Base-by-base conservation (phyloP, 1,284 basidiomycete species). In the Vanrija sp. region DNA sequence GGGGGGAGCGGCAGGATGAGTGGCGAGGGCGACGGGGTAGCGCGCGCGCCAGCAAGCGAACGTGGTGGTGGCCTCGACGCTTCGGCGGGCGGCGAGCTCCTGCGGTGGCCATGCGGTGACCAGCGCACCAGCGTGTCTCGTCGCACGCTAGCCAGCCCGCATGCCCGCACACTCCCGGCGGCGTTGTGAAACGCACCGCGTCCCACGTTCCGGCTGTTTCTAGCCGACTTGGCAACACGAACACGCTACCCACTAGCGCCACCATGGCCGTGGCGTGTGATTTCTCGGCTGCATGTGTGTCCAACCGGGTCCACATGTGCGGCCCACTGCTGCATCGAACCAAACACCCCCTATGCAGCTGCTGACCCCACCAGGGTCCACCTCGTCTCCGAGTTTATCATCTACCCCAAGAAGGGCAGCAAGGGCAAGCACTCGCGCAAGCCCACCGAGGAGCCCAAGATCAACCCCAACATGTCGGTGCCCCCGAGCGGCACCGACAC, bases 371-470 rank as follows among this genome's bases (percentile, higher is more conserved):
- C 12, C 43, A 65, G 88, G 86, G 57, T 86, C 39, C 88, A 85
- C 74, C 63, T 86, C 58, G 75, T 86, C 52, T 80, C 79, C 28
- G 85, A 84, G 58, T 88, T 84, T 72, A 83, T 89, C 47, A 83
- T 83, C 38, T 85, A 83, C 60, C 79, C 82, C 6, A 81, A 81
- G 51, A 69, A 65, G 51, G 38, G 21, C 21, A 15, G 29, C 34
- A 57, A 55, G 62, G 72, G 62, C 45, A 60, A 63, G 46, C 34
- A 38, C 44, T 55, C 55, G 44, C 15, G 38, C 8, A 46, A 54
- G 46, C 7, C 34, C 28, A 14, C 53, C 58, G 10, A 57, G 54
- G 38, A 29, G 34, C 10, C 52, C 44, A 57, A 51, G 39, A 53
- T 52, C 23, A 54, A 57, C 52, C 55, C 25, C 26, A 51, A 21